Base-by-base conservation (phyloP, 1,139 yeast genomes). In the Lodderomyces orthopsilosis region DNA sequence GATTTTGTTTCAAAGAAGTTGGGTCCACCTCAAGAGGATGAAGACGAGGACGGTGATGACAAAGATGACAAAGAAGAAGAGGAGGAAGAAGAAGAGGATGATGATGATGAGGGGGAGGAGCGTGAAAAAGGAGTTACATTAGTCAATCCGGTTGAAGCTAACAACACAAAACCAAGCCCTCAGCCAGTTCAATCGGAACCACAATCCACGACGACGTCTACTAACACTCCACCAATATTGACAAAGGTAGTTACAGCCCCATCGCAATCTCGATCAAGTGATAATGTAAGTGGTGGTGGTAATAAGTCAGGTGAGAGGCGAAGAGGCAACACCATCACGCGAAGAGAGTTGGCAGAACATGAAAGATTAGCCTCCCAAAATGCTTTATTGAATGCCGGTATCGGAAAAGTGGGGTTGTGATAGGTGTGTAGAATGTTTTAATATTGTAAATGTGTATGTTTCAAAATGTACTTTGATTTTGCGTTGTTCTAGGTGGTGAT, bases 1-100 rank as follows among this genome's bases (percentile, higher is more conserved):
- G 63, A 59, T 40, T 54, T 58, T 43, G 64, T 62, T 18, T 49
- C 53, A 46, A 52, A 61, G 41, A 59, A 58, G 41, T 50, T 62
- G 9, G 67, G 67, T 6, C 53, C 52, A 24, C 65, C 65, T 1
- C 48, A 45, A 14, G 52, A 47, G 12, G 55, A 49, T 2, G 61
- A 56, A 15, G 63, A 56, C 4, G 64, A 56, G 2, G 58, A 55
- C 4, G 61, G 53, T 1, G 52, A 48, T 3, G 51, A 49, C 6
- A 56, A 48, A 2, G 51, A 49, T 1, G 48, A 42, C 4, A 47
- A 50, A 4, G 51, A 52, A 0, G 51, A 51, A 0, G 55, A 47
- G 1, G 46, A 49, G 2, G 44, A 43, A 6, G 51, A 52, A 14
- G 54, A 51, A 6, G 51, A 48, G 4, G 51, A 49, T 7, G 47